Evolutionary conservation across 2,329 filamentous ascomycete genomes (phyloP).

Genomic region (Pseudocercospora fijiensis): DNA sequence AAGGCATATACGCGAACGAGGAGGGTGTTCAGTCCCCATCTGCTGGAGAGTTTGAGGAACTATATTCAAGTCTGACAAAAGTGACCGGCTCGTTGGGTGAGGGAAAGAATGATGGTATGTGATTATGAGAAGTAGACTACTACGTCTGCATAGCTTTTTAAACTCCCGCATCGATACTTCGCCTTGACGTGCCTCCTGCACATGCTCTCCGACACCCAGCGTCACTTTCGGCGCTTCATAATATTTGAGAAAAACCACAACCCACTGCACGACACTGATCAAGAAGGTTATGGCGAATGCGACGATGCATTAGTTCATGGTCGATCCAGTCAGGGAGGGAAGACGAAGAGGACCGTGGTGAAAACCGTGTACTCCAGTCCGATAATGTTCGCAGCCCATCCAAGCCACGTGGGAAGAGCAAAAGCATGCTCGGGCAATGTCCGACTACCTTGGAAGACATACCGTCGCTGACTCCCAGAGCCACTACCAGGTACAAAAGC

Average conservation of each 20-base stretch:
- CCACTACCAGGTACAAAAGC: conserved; percentile 69
- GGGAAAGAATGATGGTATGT: background rate
- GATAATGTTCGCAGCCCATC: conserved; percentile 55
- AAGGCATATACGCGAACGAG: background rate
- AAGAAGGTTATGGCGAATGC: conserved; percentile 56
- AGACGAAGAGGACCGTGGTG: conserved; percentile 69
- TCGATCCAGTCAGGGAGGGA: conserved; percentile 63
- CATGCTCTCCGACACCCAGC: background rate
- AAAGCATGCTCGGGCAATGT: conserved; percentile 60
- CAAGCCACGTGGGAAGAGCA: conserved; percentile 53
- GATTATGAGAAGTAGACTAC: background rate
- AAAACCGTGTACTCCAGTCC: conserved; percentile 63
- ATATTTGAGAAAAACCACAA: conserved; percentile 58
- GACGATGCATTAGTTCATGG: conserved; percentile 61
- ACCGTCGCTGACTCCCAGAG: conserved; percentile 67
- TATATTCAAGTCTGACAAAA: background rate
- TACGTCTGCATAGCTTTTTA: background rate
- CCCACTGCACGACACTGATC: conserved; percentile 56
- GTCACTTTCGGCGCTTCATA: conserved; percentile 47
- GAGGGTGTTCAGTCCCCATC: background rate
- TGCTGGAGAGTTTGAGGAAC: background rate
- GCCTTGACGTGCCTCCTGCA: background rate
- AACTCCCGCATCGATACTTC: background rate
- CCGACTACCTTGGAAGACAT: conserved; percentile 63
- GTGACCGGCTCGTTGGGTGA: background rate